These are phyloP conservation scores for Fusarium luffae DNA, from an alignment of 2,329 filamentous ascomycete genomes.

Conservation along the genomic window DNA sequence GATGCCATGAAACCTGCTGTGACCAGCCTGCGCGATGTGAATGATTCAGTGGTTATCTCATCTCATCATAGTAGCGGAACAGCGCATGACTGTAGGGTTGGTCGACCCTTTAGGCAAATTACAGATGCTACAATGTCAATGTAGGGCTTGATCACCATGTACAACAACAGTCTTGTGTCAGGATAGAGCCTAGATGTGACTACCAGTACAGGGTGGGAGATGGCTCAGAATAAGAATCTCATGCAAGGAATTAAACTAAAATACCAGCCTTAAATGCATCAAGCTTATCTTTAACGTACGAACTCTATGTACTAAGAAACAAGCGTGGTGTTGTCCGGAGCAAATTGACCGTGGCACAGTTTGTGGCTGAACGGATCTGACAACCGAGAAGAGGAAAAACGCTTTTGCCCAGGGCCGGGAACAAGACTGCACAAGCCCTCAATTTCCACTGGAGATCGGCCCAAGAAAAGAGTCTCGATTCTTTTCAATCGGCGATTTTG, in stretches of 20 bases:
- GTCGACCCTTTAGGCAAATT: neutral
- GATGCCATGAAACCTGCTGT: constrained; percentile 16
- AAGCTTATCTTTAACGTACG: neutral
- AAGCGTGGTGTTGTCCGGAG: neutral
- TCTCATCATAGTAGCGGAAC: neutral
- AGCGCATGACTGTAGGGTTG: neutral
- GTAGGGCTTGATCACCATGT: too few species aligned
- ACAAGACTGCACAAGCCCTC: neutral
- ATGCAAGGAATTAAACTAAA: neutral
- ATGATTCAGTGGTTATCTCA: constrained; percentile 25
- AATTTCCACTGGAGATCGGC: neutral
- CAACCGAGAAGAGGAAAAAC: neutral
- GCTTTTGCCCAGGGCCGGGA: neutral
- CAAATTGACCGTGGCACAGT: neutral
- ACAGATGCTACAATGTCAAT: neutral
- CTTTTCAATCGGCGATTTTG: neutral
- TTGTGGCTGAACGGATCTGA: neutral
- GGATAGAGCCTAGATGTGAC: too few species aligned
- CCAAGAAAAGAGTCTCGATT: neutral
- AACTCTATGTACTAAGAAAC: neutral
- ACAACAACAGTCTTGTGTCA: too few species aligned
- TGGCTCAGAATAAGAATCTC: neutral
- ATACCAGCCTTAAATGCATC: neutral
- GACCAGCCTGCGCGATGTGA: neutral
- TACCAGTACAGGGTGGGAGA: neutral